A percentile compares a stretch with the other conserved stretches of the same genome.
phyloP scores from a whole-genome alignment of 441 rosid genomes.

The Erodium texanum region DNA sequence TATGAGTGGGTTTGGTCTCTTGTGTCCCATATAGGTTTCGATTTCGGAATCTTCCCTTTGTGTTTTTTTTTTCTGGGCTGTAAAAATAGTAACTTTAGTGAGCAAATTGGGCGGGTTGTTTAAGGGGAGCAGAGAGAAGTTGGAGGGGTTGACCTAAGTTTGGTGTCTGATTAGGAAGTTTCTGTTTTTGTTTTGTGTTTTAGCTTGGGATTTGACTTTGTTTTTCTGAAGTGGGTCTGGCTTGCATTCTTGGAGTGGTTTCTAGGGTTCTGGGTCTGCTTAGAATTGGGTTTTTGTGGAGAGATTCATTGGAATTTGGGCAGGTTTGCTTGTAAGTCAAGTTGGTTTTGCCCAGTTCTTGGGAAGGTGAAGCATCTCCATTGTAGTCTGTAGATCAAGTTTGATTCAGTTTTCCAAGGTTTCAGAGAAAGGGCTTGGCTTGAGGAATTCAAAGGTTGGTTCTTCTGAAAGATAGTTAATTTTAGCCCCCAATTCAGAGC shows the following conservation, averaged over 20 bases:
- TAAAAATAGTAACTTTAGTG: background rate
- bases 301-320: background rate
- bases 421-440: background rate
- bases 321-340: background rate
- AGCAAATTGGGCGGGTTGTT: background rate
- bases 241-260: background rate
- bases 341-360: background rate
- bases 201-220: background rate
- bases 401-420: background rate
- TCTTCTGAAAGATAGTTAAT: background rate
- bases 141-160: background rate
- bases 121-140: too few species aligned
- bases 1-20: conserved; percentile 26
- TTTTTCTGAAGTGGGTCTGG: background rate
- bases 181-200: background rate
- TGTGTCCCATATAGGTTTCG: conserved; percentile 19
- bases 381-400: background rate
- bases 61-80: background rate
- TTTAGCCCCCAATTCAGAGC: too few species aligned
- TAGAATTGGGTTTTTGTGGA: background rate
- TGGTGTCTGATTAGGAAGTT: background rate
- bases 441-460: background rate
- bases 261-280: conserved; percentile 6
- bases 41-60: conserved; percentile 33
- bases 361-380: background rate